Conservation (phyloP, 768 basidiomycete genomes). For the Lactarius psammicola region DNA sequence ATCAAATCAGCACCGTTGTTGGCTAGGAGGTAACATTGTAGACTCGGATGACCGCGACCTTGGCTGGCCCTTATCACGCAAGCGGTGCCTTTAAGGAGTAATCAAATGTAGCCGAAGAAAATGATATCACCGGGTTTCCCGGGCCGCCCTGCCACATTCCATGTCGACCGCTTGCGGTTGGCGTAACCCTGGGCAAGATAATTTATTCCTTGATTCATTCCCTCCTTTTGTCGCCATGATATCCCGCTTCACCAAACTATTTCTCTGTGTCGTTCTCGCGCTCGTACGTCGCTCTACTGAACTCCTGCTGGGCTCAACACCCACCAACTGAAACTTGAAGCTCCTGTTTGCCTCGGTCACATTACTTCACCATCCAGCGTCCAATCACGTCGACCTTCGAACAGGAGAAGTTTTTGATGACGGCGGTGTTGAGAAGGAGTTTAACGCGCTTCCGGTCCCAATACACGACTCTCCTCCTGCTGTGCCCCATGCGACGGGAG, state of each 20-base stretch:
- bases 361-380: constrained; percentile 59
- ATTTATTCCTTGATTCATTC: too few relatives aligned
- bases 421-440: constrained; percentile 53
- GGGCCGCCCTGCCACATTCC: too few relatives aligned
- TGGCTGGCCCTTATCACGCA: too few relatives aligned
- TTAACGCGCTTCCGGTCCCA: constrained; percentile 26
- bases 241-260: constrained; percentile 58
- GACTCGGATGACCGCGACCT: too few relatives aligned
- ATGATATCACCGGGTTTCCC: not conserved
- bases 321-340: constrained; percentile 37
- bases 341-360: constrained; percentile 57
- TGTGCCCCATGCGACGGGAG: constrained; percentile 7
- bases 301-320: constrained; percentile 1
- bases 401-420: constrained; percentile 70
- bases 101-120: too few relatives aligned
- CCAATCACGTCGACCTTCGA: constrained; percentile 69
- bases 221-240: constrained; percentile 40
- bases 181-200: not conserved
- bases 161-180: too few relatives aligned
- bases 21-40: too few relatives aligned
- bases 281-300: constrained; percentile 42
- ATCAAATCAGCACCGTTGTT: not conserved
- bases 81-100: too few relatives aligned
- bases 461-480: constrained; percentile 1
- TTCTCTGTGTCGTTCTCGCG: constrained; percentile 45